phyloP scores from a whole-genome alignment of 352 stramenopile species.

The Globisporangium echinulatum region DNA sequence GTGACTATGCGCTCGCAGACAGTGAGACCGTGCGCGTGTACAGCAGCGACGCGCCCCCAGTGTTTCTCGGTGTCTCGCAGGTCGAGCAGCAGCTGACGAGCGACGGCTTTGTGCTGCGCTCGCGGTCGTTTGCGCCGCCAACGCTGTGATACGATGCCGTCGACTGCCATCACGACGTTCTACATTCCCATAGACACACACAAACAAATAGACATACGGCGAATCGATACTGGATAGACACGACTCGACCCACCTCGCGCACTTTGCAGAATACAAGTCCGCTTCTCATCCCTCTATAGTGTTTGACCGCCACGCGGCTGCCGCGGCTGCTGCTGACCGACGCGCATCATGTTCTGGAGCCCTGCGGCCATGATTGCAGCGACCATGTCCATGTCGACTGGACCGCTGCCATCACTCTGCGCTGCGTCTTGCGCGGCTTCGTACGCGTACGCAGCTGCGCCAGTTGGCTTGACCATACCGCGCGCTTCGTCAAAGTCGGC shows the following conservation, averaged over 20 bases:
- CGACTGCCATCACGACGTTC: no score
- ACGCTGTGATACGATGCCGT: no score
- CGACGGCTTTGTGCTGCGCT: constrained; percentile 43
- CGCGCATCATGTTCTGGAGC: constrained; percentile 80
- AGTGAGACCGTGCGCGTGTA: constrained; percentile 54
- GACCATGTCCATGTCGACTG: constrained; percentile 78
- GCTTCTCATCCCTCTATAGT: constrained; percentile 5
- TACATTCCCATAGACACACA: no score
- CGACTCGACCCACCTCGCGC: no score
- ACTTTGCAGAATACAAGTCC: no score
- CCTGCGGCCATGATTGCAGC: constrained; percentile 76
- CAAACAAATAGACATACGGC: no score
- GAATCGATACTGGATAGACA: no score
- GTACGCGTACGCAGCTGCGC: constrained; percentile 75
- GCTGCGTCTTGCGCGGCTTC: constrained; percentile 43
- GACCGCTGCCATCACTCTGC: constrained; percentile 11
- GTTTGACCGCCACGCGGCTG: constrained; percentile 14
- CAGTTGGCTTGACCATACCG: constrained; percentile 83
- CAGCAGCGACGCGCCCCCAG: constrained; percentile 14
- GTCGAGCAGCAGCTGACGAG: constrained; percentile 26
- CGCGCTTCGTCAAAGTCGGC: constrained; percentile 79
- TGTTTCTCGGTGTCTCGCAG: constrained; percentile 54
- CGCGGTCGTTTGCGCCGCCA: constrained; percentile 44
- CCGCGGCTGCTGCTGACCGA: constrained; percentile 23
- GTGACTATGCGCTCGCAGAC: constrained; percentile 17